Percentiles rank a stretch among this genome's conserved stretches.
These are phyloP conservation scores for Sonneratia caseolaris DNA, from an alignment of 345 rosid genomes.

Conservation along the genomic window DNA sequence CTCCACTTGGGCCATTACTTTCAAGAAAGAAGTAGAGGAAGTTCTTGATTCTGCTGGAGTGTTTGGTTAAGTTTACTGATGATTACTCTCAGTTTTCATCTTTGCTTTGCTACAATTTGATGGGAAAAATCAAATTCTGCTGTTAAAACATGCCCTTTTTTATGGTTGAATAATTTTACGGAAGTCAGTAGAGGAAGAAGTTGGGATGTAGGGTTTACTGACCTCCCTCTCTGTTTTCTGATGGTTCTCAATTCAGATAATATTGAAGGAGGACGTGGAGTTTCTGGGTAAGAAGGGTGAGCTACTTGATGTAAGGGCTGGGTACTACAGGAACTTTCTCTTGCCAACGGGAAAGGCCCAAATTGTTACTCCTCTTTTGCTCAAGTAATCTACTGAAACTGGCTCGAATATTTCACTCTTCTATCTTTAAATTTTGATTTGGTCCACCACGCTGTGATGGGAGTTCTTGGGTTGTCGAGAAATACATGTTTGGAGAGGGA, in stretches of 20 bases:
- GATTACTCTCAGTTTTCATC: background rate
- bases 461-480: background rate
- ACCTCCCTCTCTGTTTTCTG: background rate
- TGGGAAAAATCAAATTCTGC: background rate
- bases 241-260: conserved; percentile 34
- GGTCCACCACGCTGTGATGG: background rate
- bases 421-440: background rate
- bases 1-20: too few species aligned
- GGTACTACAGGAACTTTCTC: conserved; percentile 78
- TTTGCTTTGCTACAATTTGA: background rate
- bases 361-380: conserved; percentile 62
- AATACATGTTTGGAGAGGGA: background rate
- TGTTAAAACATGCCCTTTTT: background rate
- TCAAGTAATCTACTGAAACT: conserved; percentile 43
- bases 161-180: background rate
- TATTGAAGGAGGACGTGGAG: conserved; percentile 76
- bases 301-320: conserved; percentile 76
- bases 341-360: conserved; percentile 75
- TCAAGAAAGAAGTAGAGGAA: background rate
- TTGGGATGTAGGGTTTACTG: background rate
- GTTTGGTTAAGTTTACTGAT: too few species aligned
- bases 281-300: conserved; percentile 72
- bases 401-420: background rate
- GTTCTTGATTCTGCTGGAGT: background rate
- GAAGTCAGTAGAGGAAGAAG: background rate